Evolutionary conservation across 116 monocot genomes (phyloP).

Genomic region (Papilionanthe hybrid): DNA sequence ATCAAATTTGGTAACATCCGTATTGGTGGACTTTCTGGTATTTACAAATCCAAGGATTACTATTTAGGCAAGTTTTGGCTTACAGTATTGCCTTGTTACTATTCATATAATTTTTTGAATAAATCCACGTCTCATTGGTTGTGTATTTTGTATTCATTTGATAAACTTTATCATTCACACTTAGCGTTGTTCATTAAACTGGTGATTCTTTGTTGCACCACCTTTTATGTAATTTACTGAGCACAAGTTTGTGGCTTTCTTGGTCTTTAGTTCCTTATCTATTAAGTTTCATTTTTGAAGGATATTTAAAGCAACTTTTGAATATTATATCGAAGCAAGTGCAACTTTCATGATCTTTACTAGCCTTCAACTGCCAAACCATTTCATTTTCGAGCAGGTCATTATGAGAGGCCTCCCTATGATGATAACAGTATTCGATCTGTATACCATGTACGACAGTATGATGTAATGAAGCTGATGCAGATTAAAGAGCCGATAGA

Average conservation of each 20-base stretch:
- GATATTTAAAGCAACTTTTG: not conserved
- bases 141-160: not conserved
- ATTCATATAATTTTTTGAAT: not conserved
- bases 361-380: not conserved
- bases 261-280: not conserved
- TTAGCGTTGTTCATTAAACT: not conserved
- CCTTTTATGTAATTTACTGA: not conserved
- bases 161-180: not conserved
- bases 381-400: constrained; percentile 37
- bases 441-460: constrained; percentile 88
- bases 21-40: constrained; percentile 91
- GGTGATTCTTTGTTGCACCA: not conserved
- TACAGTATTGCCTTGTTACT: not conserved
- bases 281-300: not conserved
- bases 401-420: constrained; percentile 89
- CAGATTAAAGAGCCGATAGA: constrained; percentile 80
- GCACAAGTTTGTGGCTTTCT: not conserved
- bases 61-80: constrained; percentile 49
- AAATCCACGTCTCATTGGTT: not conserved
- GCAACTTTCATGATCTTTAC: not conserved
- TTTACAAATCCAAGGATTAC: constrained; percentile 64
- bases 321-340: not conserved
- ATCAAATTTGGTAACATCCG: constrained; percentile 84
- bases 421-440: constrained; percentile 72
- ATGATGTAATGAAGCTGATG: constrained; percentile 89